Evolutionary conservation across 2,329 filamentous ascomycete genomes (phyloP), one percentile per base, ranked within the genome.

Genomic region (Hortaea sp.): DNA sequence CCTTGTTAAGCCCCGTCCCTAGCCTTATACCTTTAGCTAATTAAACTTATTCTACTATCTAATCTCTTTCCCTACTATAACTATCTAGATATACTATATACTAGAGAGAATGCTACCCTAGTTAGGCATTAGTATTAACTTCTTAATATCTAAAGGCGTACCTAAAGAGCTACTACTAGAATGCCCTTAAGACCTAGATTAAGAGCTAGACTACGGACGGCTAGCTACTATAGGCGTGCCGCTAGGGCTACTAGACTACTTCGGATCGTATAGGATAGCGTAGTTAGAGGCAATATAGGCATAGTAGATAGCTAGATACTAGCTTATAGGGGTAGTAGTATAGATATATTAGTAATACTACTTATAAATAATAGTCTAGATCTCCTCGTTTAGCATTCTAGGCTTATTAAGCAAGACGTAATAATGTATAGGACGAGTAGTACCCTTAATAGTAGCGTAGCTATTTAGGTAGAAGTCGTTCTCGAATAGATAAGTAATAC

Each of bases 291-390:
- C 88, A 52, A 98, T 68, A 66, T 98, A 92, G 0, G 94, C 88
- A 57, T 98, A 98, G 74, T 98, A 98, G 0, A 97, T 84, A 0
- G 92, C 88, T 0, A 92, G 92, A 54, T 77, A 85, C 0, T 92
- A 67, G 0, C 89, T 95, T 0, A 98, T 89, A 0, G 92, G 88
- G 0, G 90, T 97, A 0, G 89, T 97, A 0, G 89, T 92, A 11
- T 92, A 81, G 46, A 84, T 82, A 60, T 95, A 98, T 46, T 94
- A 88, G 65, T 95, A 98, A 39, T 84, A 94, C 52, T 95, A 88
- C 55, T 95, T 84, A 58, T 97, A 97, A 20, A 97, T 84, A 77
- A 97, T 84, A 46, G 82, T 82, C 58, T 95, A 85, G 0, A 98
- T 72, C 2, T 82, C 75, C 38, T 85, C 80, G 0, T 82, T 73